phyloP scores from a whole-genome alignment of 2,329 filamentous ascomycete species.

The Beauveria rudraprayagi region DNA sequence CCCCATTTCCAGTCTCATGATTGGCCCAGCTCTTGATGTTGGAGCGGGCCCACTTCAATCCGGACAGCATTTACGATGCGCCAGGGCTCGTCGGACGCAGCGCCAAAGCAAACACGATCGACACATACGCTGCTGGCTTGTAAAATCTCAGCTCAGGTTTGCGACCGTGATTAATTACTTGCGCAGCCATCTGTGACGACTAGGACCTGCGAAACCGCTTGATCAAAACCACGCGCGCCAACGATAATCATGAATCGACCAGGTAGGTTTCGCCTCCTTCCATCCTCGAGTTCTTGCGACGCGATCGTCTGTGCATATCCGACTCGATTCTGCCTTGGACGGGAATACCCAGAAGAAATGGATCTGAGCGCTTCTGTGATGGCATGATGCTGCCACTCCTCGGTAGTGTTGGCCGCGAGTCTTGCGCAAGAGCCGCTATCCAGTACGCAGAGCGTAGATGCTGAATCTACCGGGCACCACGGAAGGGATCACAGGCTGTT shows the following conservation, averaged over 20 bases:
- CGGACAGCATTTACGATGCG: conserved; percentile 13
- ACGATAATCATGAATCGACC: conserved; percentile 44
- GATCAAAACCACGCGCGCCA: neutral
- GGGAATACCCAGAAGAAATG: neutral
- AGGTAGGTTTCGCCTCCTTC: conserved; percentile 39
- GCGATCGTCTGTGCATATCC: neutral
- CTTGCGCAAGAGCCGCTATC: neutral
- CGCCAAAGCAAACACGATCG: conserved; percentile 4
- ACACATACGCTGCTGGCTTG: neutral
- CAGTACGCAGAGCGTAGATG: neutral
- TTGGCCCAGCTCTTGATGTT: conserved; percentile 15
- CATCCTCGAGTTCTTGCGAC: neutral
- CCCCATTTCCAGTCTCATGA: conserved; percentile 8
- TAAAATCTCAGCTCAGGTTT: neutral
- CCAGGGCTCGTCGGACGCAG: neutral
- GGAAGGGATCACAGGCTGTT: neutral
- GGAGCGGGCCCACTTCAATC: conserved; percentile 31
- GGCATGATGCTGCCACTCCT: neutral
- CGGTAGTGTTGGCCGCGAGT: neutral
- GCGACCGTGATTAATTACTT: neutral
- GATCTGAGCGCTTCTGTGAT: neutral
- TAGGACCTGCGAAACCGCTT: neutral
- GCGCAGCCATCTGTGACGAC: neutral
- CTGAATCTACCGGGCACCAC: neutral
- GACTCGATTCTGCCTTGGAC: neutral